A percentile compares a stretch with the other conserved stretches of the same genome.
phyloP scores from a whole-genome alignment of 108 stramenopile genomes.

The Cylindrotheca fusiformis region DNA sequence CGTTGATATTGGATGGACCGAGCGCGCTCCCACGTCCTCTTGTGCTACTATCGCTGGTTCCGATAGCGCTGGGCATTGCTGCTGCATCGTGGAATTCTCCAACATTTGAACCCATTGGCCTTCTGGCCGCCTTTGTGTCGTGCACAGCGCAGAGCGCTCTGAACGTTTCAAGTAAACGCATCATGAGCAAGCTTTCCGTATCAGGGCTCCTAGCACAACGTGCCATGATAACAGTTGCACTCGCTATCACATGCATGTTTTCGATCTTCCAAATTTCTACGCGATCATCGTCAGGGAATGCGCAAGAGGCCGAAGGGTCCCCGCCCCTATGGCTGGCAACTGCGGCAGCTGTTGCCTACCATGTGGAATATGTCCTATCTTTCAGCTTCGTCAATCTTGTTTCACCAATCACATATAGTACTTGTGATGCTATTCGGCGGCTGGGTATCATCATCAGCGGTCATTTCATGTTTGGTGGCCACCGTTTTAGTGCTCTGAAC shows the following conservation, averaged over 20 bases:
- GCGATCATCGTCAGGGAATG: background rate
- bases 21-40: conserved; percentile 45
- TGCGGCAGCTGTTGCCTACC: conserved; percentile 61
- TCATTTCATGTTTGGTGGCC: conserved; percentile 60
- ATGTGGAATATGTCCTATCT: conserved; percentile 70
- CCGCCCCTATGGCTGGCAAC: conserved; percentile 57
- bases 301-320: background rate
- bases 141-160: conserved; percentile 65
- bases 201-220: conserved; percentile 60
- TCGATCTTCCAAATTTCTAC: conserved; percentile 18
- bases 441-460: conserved; percentile 68
- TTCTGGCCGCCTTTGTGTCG: conserved; percentile 61
- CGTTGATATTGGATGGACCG: conserved; percentile 55
- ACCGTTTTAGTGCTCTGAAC: conserved; percentile 53
- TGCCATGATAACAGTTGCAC: conserved; percentile 70
- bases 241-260: conserved; percentile 45
- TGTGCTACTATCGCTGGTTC: conserved; percentile 59
- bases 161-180: conserved; percentile 62
- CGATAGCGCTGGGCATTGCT: conserved; percentile 73
- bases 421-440: conserved; percentile 69
- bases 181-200: conserved; percentile 51
- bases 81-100: conserved; percentile 75
- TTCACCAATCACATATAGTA: conserved; percentile 69
- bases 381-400: conserved; percentile 74
- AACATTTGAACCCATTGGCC: conserved; percentile 66